Conservation (phyloP, 2,329 filamentous ascomycete genomes). For the Fusarium sp. region DNA sequence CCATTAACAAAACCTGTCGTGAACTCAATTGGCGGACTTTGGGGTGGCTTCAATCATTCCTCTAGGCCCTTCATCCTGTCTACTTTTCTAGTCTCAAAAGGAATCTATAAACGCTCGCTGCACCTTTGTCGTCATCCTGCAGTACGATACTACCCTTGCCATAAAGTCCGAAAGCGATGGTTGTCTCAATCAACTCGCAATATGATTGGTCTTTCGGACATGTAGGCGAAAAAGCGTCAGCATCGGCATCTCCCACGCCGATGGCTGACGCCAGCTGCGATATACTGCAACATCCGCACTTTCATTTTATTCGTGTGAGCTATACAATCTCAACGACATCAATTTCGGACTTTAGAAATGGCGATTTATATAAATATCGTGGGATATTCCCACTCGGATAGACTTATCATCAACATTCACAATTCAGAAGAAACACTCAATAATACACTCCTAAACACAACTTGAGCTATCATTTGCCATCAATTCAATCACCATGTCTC, state of each 20-base stretch:
- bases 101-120: background rate
- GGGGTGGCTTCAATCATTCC: accelerated
- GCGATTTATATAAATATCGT: background rate
- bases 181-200: background rate
- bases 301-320: background rate
- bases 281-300: background rate
- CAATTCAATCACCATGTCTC: constrained; percentile 11
- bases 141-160: background rate
- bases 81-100: background rate
- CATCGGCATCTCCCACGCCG: background rate
- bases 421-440: background rate
- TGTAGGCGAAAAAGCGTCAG: background rate
- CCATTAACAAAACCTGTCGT: background rate
- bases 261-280: constrained; percentile 35
- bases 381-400: background rate
- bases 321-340: background rate
- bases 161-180: background rate
- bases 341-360: constrained; percentile 14
- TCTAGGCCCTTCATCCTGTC: background rate
- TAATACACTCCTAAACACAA: background rate
- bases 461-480: background rate
- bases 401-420: background rate
- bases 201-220: background rate
- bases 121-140: background rate
- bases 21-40: background rate